Conservation (phyloP, 179 eudicot genomes). For the Nepenthes alata region DNA sequence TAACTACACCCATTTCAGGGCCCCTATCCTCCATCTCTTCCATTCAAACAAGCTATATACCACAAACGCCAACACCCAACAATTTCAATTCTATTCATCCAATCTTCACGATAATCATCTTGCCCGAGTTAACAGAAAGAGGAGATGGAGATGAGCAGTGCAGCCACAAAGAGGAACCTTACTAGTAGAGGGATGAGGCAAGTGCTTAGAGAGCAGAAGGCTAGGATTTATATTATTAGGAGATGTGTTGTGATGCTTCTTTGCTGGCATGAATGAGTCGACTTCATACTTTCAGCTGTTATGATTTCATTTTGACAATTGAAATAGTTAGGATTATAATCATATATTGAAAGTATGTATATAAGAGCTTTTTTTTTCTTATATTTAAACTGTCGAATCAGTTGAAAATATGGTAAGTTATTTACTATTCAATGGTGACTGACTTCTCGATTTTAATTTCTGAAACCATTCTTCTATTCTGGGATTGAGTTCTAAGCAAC, state of each 20-base stretch:
- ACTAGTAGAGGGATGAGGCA: conserved; percentile 65
- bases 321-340: too few relatives aligned
- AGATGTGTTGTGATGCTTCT: conserved; percentile 93
- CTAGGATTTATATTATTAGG: conserved; percentile 64
- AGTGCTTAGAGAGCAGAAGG: conserved; percentile 68
- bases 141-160: conserved; percentile 38
- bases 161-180: conserved; percentile 42
- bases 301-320: too few relatives aligned
- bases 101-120: background rate
- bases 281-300: too few relatives aligned
- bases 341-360: too few relatives aligned
- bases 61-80: too few relatives aligned
- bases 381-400: too few relatives aligned
- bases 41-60: background rate
- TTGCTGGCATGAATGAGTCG: conserved; percentile 65
- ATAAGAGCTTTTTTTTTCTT: too few relatives aligned
- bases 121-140: background rate
- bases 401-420: too few relatives aligned
- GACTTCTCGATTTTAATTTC: too few relatives aligned
- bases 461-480: too few relatives aligned
- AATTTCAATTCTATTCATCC: conserved; percentile 3
- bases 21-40: background rate
- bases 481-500: too few relatives aligned
- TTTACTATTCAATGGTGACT: too few relatives aligned
- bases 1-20: background rate